Base-by-base conservation (phyloP, 2,329 filamentous ascomycete genomes). In the Claviceps sp. region DNA sequence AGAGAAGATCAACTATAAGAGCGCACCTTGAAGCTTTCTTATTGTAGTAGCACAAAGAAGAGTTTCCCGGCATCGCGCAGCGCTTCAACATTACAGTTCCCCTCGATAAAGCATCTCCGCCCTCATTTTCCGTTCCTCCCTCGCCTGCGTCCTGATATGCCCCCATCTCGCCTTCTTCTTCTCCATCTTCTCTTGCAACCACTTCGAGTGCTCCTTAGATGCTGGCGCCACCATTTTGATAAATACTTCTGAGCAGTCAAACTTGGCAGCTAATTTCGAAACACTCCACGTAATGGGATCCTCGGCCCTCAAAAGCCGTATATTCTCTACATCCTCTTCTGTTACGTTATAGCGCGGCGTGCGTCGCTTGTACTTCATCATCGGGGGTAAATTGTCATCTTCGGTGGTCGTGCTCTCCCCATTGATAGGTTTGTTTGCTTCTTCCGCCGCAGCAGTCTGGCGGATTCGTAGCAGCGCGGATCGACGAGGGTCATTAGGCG, bases 241-340 rank as follows among this genome's bases (percentile, higher is more conserved):
- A 59, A 83, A 83, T 45, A 75, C 61, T 17, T 68, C 65, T 38
- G 72, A 74, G 71, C 79, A 82, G 49, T 73, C 64, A 63, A 75
- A 83, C 61, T 75, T 75, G 50, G 65, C 62, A 5, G 79, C 76
- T 36, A 84, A 71, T 47, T 65, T 67, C 39, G 61, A 61, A 45
- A 80, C 75, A 54, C 70, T 78, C 79, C 80, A 82, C 50, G 62
- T 66, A 26, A 71, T 62, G 1, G 80, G 79, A 59, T 83, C 76
- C 44, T 68, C 62, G 23, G 60, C 62, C 49, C 79, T 71, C 62
- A 83, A 69, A 48, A 66, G 64, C 52, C 77, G 76, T 62, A 83
- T 83, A 70, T 82, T 79, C 47, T 70, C 71, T 47, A 85, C 76
- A 54, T 83, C 73, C 54, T 71, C 70, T 46, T 68, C 65, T 49